Base-by-base conservation (phyloP, 2,329 filamentous ascomycete species). In the Aureobasidium zeae region DNA sequence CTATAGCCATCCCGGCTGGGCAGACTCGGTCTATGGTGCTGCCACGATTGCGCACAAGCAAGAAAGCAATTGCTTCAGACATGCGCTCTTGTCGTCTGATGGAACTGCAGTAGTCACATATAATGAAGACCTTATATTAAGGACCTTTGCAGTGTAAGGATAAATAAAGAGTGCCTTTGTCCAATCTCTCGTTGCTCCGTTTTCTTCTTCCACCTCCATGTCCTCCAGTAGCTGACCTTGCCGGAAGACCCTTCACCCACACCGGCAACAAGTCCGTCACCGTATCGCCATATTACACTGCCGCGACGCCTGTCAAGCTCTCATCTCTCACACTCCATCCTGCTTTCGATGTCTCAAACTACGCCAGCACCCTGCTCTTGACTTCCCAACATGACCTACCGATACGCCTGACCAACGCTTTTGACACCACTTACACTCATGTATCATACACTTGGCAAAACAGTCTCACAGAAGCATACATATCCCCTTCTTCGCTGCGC, bases 41-140 rank as follows among this genome's bases (percentile, higher is more conserved):
- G 36, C 22, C 21, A 35, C 39, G 4, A 9, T 22, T 35, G 20
- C 25, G 20, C 37, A 43, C 21, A 36, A 33, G 34, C 44, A 34
- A 29, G 45, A 53, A 30, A 52, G 52, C 3, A 64, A 64, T 45
- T 64, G 64, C 51, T 71, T 68, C 55, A 71, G 66, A 49, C 57
- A 58, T 25, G 66, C 64, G 12, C 61, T 69, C 53, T 72, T 62
- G 50, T 58, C 69, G 6, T 62, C 72, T 12, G 76, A 80, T 55
- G 76, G 76, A 5, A 77, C 72, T 1, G 71, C 67, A 16, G 55
- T 80, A 17, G 55, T 81, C 46, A 73, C 74, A 2, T 68, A 69
- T 29, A 72, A 66, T 46, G 68, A 65, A 15, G 67, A 73, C 49
- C 63, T 73, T 39, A 56, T 62, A 45, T 63, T 74, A n/a, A 65